phyloP scores from a whole-genome alignment of 164 flowering plant genomes.

The Euptelea pleiosperma region DNA sequence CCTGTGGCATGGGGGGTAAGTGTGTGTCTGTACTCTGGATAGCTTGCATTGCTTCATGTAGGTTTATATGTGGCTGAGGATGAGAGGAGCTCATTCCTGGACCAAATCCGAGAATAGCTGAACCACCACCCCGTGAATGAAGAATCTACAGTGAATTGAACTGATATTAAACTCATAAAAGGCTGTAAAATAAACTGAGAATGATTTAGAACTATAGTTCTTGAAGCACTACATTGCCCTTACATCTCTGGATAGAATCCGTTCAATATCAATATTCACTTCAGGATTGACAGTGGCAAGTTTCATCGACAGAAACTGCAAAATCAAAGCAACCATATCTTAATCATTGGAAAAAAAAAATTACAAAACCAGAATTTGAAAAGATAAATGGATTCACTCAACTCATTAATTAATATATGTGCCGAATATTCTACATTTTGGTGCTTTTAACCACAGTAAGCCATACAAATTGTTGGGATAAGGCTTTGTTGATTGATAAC shows the following conservation, averaged over 20 bases:
- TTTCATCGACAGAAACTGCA: constrained; percentile 93
- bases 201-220: neutral
- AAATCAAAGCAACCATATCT: constrained; percentile 12
- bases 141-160: constrained; percentile 40
- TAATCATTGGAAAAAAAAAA: neutral
- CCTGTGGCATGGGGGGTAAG: constrained; percentile 57
- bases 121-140: constrained; percentile 37
- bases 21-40: constrained; percentile 37
- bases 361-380: neutral
- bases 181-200: neutral
- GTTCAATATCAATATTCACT: constrained; percentile 62
- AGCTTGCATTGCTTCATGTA: constrained; percentile 36
- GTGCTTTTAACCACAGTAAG: neutral
- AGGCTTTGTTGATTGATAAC: neutral
- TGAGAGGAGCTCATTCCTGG: constrained; percentile 43
- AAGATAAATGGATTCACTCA: neutral
- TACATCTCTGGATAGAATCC: constrained; percentile 81
- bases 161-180: constrained; percentile 5
- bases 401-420: neutral
- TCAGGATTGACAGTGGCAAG: constrained; percentile 92
- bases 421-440: neutral
- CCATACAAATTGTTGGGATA: neutral
- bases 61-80: constrained; percentile 33
- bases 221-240: constrained; percentile 9
- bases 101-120: constrained; percentile 43